These are phyloP conservation scores for Backusella parvicylindrica DNA, from an alignment of 192 early-diverging fungal genomes.

Conservation along the genomic window DNA sequence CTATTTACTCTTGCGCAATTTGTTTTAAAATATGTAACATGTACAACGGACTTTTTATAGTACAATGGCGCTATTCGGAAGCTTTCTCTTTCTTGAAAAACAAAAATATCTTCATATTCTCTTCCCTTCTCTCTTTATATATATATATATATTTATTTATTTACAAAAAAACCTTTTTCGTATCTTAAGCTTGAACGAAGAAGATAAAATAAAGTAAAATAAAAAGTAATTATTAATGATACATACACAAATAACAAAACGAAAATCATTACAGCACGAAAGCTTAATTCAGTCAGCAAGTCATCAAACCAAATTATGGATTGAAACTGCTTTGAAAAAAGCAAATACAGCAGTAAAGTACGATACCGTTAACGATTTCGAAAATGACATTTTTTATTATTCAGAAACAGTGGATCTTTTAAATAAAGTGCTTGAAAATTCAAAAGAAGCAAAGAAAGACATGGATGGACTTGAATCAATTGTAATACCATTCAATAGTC, in stretches of 20 bases:
- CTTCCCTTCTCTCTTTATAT: neutral
- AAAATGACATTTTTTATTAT: neutral
- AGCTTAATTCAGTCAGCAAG: neutral
- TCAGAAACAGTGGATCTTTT: neutral
- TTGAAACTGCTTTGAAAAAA: neutral
- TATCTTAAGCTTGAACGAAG: neutral
- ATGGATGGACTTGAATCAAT: neutral
- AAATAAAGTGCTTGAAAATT: slow-evolving; percentile 2
- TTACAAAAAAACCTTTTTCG: neutral
- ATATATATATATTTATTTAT: no score
- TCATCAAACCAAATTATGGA: neutral
- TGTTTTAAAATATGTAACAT: neutral
- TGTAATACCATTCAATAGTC: neutral
- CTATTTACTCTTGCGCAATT: neutral
- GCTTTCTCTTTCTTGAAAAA: neutral
- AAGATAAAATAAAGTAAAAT: neutral
- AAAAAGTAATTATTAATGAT: neutral
- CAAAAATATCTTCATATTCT: neutral
- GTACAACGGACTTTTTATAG: neutral
- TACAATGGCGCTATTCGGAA: neutral
- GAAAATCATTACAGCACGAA: neutral
- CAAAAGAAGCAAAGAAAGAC: neutral
- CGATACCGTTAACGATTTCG: neutral
- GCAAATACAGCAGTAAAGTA: neutral
- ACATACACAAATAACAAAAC: neutral